Base-by-base conservation (phyloP, 352 stramenopile species). In the Phytophthora idaei region DNA sequence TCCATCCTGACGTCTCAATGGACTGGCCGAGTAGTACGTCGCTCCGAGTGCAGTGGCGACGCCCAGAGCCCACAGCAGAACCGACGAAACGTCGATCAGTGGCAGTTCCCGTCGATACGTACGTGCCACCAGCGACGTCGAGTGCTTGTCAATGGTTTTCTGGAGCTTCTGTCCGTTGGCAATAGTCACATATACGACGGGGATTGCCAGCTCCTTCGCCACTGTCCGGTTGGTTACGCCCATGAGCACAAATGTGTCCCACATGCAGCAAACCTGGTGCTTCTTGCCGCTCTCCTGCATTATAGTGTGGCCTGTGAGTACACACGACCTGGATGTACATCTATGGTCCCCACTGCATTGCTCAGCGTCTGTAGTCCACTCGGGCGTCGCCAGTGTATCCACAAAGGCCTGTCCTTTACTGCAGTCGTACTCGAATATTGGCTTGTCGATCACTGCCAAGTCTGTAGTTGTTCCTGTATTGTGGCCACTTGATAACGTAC, bases 231-330 rank as follows among this genome's bases (percentile, higher is more conserved):
- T 92, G 21, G 69, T 69, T 9, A 53, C 78, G 29, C 86, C 86
- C 82, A 94, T 92, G 64, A 92, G 77, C 44, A 94, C 67, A 41
- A 85, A 76, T 28, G 83, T 94, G 62, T 94, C 84, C 82, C 82
- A 92, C 61, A 93, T 74, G 61, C 82, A 94, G 72, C 86, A 94
- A 1, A 92, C 60, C 48, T 94, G 80, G 51, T 88, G 71, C 17
- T 65, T 71, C 47, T 32, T 52, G 15, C 61, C 61, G 7, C 55
- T 64, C 11, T 54, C 39, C 0, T 64, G 17, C 2, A 64, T 32
- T 27, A 69, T 63, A 1, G 76, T 49, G n/a, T 57, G 37, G 1
- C 79, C 85, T 25, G 85, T 94, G 17, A 84, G 64, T 17, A 94
- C 74, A 62, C 85, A 94, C 31, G 76, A 81, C 10, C 65, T 64